A percentile compares a stretch with the other conserved stretches of the same genome.
Conservation (phyloP, 495 filamentous ascomycete species). For the Neurospora sp. region DNA sequence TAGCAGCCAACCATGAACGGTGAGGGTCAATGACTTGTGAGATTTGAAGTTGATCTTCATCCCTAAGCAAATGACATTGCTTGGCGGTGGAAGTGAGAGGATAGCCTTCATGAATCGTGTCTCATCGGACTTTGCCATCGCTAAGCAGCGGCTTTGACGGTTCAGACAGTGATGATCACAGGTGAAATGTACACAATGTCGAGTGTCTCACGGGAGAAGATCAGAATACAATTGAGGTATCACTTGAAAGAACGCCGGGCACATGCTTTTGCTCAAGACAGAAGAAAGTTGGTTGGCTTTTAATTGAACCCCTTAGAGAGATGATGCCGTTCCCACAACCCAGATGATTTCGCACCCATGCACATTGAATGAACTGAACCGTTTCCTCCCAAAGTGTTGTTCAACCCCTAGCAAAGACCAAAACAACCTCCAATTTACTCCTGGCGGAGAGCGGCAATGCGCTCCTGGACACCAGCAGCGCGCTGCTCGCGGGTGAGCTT, state of each 20-base stretch:
- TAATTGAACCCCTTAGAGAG: constrained; percentile 13
- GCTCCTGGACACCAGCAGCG: constrained; percentile 69
- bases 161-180: not conserved
- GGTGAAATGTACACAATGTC: not conserved
- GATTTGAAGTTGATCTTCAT: not conserved
- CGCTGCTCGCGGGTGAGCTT: constrained; percentile 78
- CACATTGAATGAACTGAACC: not conserved
- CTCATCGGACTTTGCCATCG: not conserved
- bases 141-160: not conserved
- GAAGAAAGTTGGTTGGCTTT: constrained; percentile 22
- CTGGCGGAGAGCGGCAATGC: constrained; percentile 65
- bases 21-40: not conserved
- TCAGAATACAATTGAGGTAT: not conserved
- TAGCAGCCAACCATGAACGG: not conserved
- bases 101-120: not conserved
- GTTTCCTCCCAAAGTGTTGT: not conserved
- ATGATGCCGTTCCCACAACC: not conserved
- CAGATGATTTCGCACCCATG: not conserved
- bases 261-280: not conserved
- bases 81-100: not conserved
- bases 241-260: not conserved
- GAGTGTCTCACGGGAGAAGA: not conserved
- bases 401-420: constrained; percentile 14
- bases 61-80: not conserved
- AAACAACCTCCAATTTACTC: constrained; percentile 21